Conservation (phyloP, 2,329 filamentous ascomycete genomes). For the Ascochyta clinopodiicola region DNA sequence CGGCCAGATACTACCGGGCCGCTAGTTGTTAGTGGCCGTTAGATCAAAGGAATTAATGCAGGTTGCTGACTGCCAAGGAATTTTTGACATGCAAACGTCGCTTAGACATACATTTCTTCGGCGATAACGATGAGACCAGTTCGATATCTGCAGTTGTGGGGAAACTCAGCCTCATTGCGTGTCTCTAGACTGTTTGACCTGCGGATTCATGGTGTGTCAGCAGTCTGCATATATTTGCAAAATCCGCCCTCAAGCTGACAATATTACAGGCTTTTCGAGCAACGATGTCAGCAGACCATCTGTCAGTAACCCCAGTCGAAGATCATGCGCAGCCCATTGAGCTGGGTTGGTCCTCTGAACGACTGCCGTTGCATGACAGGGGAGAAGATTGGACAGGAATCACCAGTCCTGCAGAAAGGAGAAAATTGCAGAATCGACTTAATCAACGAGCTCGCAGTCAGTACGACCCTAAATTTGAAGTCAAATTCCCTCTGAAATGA, state of each 20-base stretch:
- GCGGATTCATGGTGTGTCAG: constrained; percentile 1
- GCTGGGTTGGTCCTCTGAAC: constrained; percentile 19
- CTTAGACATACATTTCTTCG: neutral
- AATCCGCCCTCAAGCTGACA: neutral
- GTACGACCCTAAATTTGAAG: neutral
- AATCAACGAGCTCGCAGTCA: constrained; percentile 26
- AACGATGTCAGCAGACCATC: neutral
- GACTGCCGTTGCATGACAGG: constrained; percentile 12
- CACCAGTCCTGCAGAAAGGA: constrained; percentile 19
- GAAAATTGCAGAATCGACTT: constrained; percentile 28
- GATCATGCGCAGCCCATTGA: constrained; percentile 4
- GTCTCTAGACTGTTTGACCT: neutral
- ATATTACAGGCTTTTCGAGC: neutral
- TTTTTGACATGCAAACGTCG: neutral
- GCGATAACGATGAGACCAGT: neutral
- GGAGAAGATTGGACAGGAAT: constrained; percentile 30
- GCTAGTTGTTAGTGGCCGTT: neutral
- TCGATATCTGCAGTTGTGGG: neutral
- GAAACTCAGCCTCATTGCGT: constrained; percentile 5
- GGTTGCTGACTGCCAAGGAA: constrained; percentile 9
- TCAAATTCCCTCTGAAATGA: neutral
- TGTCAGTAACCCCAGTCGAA: neutral
- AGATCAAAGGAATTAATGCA: constrained; percentile 9
- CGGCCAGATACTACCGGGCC: neutral
- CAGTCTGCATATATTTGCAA: constrained; percentile 10